Evolutionary conservation across 2,329 filamentous ascomycete species (phyloP).

Genomic region (Aureobasidium sp.): DNA sequence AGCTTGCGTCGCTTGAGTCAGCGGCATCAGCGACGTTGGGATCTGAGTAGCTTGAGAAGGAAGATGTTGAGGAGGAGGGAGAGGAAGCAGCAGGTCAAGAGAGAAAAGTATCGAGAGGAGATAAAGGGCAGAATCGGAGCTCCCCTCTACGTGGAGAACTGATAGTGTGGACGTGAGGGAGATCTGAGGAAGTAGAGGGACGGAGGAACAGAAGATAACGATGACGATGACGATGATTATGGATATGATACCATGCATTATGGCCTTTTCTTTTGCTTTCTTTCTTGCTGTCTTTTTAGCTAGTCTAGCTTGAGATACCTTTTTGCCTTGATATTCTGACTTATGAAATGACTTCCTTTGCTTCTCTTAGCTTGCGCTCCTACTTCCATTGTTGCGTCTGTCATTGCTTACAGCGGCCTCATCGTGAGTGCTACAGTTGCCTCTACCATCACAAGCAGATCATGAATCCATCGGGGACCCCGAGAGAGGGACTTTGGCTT

Average conservation of each 20-base stretch:
- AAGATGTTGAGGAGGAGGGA: conserved; percentile 28
- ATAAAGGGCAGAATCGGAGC: conserved; percentile 49
- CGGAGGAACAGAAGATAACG: neutral
- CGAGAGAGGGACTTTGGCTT: no score
- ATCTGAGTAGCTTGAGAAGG: conserved; percentile 37
- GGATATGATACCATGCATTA: neutral
- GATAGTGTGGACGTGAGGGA: neutral
- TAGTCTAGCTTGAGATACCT: neutral
- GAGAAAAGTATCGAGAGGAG: conserved; percentile 46
- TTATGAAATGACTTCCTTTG: neutral
- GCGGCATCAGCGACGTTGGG: conserved; percentile 12
- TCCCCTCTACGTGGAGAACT: neutral
- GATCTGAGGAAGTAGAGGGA: neutral
- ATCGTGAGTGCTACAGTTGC: no score
- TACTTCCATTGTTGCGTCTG: no score
- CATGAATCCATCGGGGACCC: no score
- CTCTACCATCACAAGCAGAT: no score
- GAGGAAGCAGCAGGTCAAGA: conserved; percentile 38
- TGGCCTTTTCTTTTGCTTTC: neutral
- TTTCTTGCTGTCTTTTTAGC: neutral
- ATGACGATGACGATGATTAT: neutral
- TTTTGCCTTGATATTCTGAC: neutral
- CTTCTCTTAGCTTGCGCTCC: neutral
- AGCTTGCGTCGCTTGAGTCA: conserved; percentile 9
- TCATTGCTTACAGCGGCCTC: no score